Base-by-base conservation (phyloP, 345 rosid species). In the Pugionium cornutum region DNA sequence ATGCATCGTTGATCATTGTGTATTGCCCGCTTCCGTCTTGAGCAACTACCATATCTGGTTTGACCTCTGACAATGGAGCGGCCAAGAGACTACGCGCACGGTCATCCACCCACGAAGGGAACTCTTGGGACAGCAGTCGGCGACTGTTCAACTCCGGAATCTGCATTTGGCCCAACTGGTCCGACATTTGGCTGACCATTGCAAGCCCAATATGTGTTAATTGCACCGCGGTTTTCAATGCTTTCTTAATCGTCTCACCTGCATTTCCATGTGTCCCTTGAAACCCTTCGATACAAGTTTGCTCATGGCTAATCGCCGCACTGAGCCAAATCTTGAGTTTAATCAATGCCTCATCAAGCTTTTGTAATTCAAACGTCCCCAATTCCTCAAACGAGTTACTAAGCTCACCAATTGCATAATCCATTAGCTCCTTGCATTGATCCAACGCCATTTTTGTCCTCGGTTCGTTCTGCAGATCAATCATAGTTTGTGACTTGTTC, bases 11-110 rank as follows among this genome's bases (percentile, higher is more conserved):
- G 67, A 94, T 83, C 18, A 88, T 88, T 2, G 50, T 55, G 67
- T 69, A 86, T 29, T 83, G 72, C 2, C 99, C 99, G 30, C 91
- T 88, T 18, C 99, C 99, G 43, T 94, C 99, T 45, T 86, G 74
- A 2, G 97, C 99, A 35, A 94, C 92, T 0, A 80, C 80, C 0
- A 90, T 26, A 49, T 85, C 73, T 18, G 95, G 76, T 52, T 73
- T 77, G 0, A 70, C 50, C 29, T 72, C 76, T 0, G 66, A 73
- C 2, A 2, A 50, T 0, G 29, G 2, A 45, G 45, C 40, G 1
- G 53, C 48, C 7, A 81, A 68, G 40, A 84, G 83, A 34, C 74
- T 75, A 8, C 86, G 79, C 0, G 61, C 52, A 0, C 77, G 47
- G 0, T 64, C 37, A 4, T 69, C 75, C 2, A 80, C 62, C 91